Conservation (phyloP, 108 stramenopile genomes). For the Fragilariopsis cylindrus region DNA sequence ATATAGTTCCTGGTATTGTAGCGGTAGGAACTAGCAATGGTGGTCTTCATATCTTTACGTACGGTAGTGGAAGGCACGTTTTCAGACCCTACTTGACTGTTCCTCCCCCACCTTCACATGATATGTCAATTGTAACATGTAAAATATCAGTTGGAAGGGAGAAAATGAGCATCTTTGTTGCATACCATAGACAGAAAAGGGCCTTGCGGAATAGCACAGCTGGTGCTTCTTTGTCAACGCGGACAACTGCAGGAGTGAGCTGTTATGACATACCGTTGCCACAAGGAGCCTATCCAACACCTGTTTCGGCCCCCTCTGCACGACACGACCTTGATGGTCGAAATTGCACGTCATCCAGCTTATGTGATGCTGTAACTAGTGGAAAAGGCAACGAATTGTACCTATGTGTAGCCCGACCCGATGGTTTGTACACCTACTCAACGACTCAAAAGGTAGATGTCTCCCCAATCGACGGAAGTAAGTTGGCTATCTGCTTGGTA, state of each 20-base stretch:
- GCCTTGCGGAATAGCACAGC: not conserved
- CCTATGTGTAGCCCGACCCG: slow-evolving; percentile 51
- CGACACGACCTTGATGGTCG: slow-evolving; percentile 84
- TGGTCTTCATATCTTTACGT: slow-evolving; percentile 62
- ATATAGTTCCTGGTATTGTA: slow-evolving; percentile 68
- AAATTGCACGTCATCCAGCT: slow-evolving; percentile 44
- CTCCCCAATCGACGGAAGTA: slow-evolving; percentile 80
- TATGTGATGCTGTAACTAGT: slow-evolving; percentile 59
- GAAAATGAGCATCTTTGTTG: slow-evolving; percentile 47
- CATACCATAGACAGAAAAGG: slow-evolving; percentile 21
- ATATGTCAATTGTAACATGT: slow-evolving; percentile 26
- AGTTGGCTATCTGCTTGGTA: slow-evolving; percentile 62
- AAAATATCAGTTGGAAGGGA: slow-evolving; percentile 32
- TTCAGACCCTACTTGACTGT: slow-evolving; percentile 57
- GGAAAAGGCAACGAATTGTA: slow-evolving; percentile 13
- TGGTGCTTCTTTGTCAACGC: slow-evolving; percentile 18
- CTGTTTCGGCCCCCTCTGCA: slow-evolving; percentile 53
- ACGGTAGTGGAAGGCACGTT: slow-evolving; percentile 32
- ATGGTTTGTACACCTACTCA: slow-evolving; percentile 82
- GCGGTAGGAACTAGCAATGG: slow-evolving; percentile 82
- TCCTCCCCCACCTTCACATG: slow-evolving; percentile 61
- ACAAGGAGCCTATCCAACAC: slow-evolving; percentile 32
- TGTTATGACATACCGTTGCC: slow-evolving; percentile 78
- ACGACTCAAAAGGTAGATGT: slow-evolving; percentile 69
- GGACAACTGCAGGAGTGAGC: slow-evolving; percentile 62